Evolutionary conservation across 805 yeast species (phyloP).

Genomic region (Clavispora phyllophila): DNA sequence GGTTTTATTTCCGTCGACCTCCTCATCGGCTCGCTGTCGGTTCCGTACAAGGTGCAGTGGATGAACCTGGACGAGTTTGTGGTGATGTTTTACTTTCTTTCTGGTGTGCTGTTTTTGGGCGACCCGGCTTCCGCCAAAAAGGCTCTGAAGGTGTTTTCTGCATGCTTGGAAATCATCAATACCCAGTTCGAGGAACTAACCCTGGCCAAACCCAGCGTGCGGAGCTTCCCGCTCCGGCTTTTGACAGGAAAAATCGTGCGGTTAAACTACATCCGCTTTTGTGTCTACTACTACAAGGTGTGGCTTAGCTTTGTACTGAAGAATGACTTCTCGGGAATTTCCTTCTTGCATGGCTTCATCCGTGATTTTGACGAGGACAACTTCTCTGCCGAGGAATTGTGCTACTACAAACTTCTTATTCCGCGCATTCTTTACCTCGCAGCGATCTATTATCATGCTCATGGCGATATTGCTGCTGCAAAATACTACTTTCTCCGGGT

Average conservation of each 20-base stretch:
- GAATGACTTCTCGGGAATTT: conserved; percentile 19
- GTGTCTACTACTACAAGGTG: conserved; percentile 29
- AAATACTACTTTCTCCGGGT: conserved; percentile 36
- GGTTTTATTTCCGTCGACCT: conserved; percentile 15
- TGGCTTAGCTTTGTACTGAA: conserved; percentile 30
- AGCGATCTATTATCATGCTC: conserved; percentile 35
- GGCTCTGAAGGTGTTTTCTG: conserved; percentile 31
- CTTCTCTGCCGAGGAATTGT: conserved; percentile 36
- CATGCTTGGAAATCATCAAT: conserved; percentile 21
- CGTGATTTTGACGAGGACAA: conserved; percentile 28
- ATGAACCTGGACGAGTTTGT: conserved; percentile 39
- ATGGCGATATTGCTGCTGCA: conserved; percentile 32
- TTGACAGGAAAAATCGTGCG: conserved; percentile 17
- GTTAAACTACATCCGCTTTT: conserved; percentile 21
- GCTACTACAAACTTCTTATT: conserved; percentile 30
- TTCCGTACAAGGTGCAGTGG: conserved; percentile 33
- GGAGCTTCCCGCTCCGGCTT: conserved; percentile 4
- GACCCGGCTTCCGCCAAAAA: conserved; percentile 31
- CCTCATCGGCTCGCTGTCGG: neutral
- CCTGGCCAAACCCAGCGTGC: neutral
- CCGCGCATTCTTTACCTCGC: conserved; percentile 36
- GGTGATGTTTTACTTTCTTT: conserved; percentile 35
- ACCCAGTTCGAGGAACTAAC: conserved; percentile 8
- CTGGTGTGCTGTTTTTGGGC: conserved; percentile 35
- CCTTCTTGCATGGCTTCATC: conserved; percentile 29